These are phyloP conservation scores for Miscanthus lutarioriparius DNA, from an alignment of 176 grass and related monocot species.

Conservation along the genomic window DNA sequence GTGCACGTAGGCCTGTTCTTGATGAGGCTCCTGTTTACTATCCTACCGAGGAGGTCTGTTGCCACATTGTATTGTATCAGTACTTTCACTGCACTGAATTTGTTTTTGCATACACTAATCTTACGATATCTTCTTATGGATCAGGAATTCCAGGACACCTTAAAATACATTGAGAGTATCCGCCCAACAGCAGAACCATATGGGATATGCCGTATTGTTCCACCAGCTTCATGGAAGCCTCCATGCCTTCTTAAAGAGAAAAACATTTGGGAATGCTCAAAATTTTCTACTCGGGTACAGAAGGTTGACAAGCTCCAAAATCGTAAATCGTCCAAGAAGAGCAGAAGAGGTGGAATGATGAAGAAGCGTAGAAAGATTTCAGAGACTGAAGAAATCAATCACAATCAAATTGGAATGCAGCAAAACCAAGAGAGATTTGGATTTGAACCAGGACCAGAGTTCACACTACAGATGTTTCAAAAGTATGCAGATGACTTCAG, in stretches of 20 bases:
- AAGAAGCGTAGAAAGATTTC: constrained; percentile 73
- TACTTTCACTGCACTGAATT: neutral
- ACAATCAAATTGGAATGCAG: constrained; percentile 37
- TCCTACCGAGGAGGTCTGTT: constrained; percentile 87
- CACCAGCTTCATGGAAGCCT: constrained; percentile 85
- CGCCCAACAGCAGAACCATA: constrained; percentile 64
- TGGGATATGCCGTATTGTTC: constrained; percentile 96
- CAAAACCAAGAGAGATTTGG: constrained; percentile 77
- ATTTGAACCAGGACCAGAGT: constrained; percentile 87
- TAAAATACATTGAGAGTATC: constrained; percentile 88
- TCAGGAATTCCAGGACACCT: constrained; percentile 85
- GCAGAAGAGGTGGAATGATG: constrained; percentile 53
- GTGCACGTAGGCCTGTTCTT: constrained; percentile 59
- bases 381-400: constrained; percentile 41
- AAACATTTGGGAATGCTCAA: constrained; percentile 69
- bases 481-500: constrained; percentile 90
- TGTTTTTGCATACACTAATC: neutral
- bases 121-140: constrained; percentile 30
- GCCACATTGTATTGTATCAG: neutral
- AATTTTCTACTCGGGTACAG: constrained; percentile 78
- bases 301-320: constrained; percentile 94
- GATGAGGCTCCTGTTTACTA: constrained; percentile 82
- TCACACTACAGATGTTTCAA: constrained; percentile 76
- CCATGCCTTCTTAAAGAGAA: constrained; percentile 81
- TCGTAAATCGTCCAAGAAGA: constrained; percentile 64